Base-by-base conservation (phyloP, 2,329 filamentous ascomycete species). In the Shiraia sp. region DNA sequence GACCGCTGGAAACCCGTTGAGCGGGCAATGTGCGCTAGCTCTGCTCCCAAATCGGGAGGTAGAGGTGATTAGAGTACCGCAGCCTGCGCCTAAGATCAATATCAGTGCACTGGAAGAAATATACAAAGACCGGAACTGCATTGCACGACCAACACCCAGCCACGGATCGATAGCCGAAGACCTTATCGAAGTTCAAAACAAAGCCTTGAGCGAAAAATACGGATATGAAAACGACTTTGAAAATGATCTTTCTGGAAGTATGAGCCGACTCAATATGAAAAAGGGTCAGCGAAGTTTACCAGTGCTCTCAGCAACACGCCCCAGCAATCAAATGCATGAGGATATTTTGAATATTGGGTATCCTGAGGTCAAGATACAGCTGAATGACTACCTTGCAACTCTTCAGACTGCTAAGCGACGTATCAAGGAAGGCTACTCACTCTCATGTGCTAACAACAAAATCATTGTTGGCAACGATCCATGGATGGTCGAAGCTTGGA, bases 401-500 rank as follows among this genome's bases (percentile, higher is more conserved):
- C 49, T 70, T 5, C 56, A 68, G 30, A 61, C 78, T 5, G 72
- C 75, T 32, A 74, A 75, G 30, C 66, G 75, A 48, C 75, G 82
- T 10, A 83, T 81, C 55, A 72, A 74, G 43, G 79, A 80, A 57
- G 82, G 76, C 12, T 79, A 79, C 47, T 66, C 73, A 6, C 74
- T 84, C 32, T 74, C 90, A 56, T 83, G 82, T 44, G 69, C 71
- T 12, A 78, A 74, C 33, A 93, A 93, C 57, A 79, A 79, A 47
- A 70, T 77, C 5, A 79, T 91, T n/a, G 78, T 87, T 1, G 74
- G 77, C 5, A 86, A 89, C 46, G 85, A 91, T 57, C 81, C 80
- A 22, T 88, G 87, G 81, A 73, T 92, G n/a, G 79, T 83, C 42
- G 85, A 87, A 41, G 73, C 88, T n/a, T 95, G 89, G 89, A 80